Conservation (phyloP, 441 rosid species). For the Pelargonium australe region DNA sequence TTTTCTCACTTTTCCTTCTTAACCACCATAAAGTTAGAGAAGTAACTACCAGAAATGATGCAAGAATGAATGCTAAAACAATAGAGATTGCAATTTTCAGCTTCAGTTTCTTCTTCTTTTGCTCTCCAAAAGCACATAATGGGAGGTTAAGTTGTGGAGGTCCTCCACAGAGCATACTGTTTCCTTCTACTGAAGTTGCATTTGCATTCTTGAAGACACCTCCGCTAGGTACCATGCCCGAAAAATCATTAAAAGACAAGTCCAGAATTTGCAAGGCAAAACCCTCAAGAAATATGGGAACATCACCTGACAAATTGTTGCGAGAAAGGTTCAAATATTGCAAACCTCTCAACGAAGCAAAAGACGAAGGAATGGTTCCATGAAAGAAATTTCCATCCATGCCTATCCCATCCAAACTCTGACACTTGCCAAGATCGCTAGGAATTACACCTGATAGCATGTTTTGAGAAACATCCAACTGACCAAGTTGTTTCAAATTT, state of each 20-base stretch:
- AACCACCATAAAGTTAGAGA: background rate
- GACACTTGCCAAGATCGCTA: constrained; percentile 13
- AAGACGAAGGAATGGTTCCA: constrained; percentile 18
- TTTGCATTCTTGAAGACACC: constrained; percentile 27
- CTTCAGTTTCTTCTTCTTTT: background rate
- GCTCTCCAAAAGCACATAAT: background rate
- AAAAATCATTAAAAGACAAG: constrained; percentile 23
- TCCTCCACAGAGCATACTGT: constrained; percentile 28
- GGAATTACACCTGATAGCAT: constrained; percentile 21
- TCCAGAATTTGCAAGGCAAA: constrained; percentile 8
- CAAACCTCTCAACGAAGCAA: constrained; percentile 19
- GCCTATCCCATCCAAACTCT: constrained; percentile 7
- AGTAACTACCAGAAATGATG: background rate
- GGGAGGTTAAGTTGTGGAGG: background rate
- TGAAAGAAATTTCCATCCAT: constrained; percentile 24
- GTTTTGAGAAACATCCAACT: constrained; percentile 13
- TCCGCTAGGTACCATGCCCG: constrained; percentile 15
- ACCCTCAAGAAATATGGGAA: constrained; percentile 16
- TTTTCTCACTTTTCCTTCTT: background rate
- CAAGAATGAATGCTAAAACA: background rate
- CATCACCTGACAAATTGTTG: constrained; percentile 20
- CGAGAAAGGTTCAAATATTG: constrained; percentile 15
- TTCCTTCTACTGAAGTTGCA: constrained; percentile 15
- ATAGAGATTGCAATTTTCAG: background rate
- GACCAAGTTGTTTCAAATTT: background rate